Percentiles rank a stretch among this genome's conserved stretches.
Conservation (phyloP, 2,329 filamentous ascomycete genomes). For the Xylaria sp. region DNA sequence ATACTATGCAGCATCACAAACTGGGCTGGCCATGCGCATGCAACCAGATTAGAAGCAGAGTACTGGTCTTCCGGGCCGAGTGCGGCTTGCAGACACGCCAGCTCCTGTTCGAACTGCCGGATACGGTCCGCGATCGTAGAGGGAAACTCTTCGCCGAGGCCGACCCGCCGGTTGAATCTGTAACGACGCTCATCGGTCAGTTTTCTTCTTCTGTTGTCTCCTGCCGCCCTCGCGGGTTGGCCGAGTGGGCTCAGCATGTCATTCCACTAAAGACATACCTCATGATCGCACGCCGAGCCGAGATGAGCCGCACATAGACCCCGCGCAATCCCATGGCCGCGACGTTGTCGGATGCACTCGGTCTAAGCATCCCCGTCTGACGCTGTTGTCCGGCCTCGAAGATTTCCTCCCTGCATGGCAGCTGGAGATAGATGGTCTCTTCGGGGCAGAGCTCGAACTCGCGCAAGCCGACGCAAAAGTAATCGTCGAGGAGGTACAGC, state of each 20-base stretch:
- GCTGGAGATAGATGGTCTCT: conserved; percentile 53
- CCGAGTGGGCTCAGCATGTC: not conserved
- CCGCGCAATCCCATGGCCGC: conserved; percentile 43
- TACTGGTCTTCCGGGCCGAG: conserved; percentile 42
- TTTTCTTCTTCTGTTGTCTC: not conserved
- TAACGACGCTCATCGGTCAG: conserved; percentile 18
- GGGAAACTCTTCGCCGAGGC: conserved; percentile 44
- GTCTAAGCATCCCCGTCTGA: conserved; percentile 42
- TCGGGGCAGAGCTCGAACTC: conserved; percentile 55
- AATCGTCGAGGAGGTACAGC: conserved; percentile 54
- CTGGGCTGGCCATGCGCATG: conserved; percentile 42
- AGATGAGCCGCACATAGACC: conserved; percentile 43
- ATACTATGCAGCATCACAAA: conserved; percentile 48
- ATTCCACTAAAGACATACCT: conserved; percentile 37
- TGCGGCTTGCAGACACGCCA: conserved; percentile 38
- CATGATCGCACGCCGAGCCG: conserved; percentile 45
- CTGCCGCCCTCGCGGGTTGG: not conserved
- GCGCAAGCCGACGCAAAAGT: conserved; percentile 54
- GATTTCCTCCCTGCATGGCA: conserved; percentile 50
- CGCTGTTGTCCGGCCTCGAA: conserved; percentile 46
- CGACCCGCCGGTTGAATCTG: conserved; percentile 47
- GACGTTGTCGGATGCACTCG: conserved; percentile 32
- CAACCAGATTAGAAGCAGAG: conserved; percentile 40
- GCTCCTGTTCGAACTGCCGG: conserved; percentile 42
- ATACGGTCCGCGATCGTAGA: conserved; percentile 43